Base-by-base conservation (phyloP, 2,329 filamentous ascomycete genomes). In the Colletotrichum tamarilloi region DNA sequence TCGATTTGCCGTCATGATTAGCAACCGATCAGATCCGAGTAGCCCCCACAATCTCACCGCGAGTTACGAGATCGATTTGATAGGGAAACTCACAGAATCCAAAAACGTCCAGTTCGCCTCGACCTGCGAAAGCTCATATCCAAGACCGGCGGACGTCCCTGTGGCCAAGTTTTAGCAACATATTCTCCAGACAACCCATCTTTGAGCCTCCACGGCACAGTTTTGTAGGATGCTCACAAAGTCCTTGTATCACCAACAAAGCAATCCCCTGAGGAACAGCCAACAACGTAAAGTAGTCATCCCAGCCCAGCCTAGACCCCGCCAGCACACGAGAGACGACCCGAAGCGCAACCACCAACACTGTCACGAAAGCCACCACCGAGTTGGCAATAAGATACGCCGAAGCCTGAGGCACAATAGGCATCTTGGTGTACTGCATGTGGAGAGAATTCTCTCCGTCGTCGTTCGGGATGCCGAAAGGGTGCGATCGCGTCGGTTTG, bases 221-320 rank as follows among this genome's bases (percentile, higher is more conserved):
- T 6, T 9, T 19, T 8, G 12, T 35, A 7, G 32, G 56, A 78
- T 19, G 4, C 80, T 77, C 75, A 81, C 81, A 79, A 26, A 80
- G 24, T 16, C 78, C 80, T 68, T 82, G 78, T 19, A 80, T 79
- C 8, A 78, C 56, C 32, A 81, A 57, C 77, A 81, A 79, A 30
- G 68, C 75, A 19, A 82, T 57, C 32, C 75, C 78, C 68, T 78
- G 80, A 24, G 80, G 81, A 74, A 82, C 57, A 14, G 82, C 77
- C 38, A 80, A 28, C 1, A 82, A 57, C 58, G 83, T 82, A n/a
- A 84, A 76, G 69, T 79, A 81, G 74, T 84, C 83, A 76, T 85
- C 83, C 76, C 76, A 79, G 56, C 81, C 79, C n/a, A 83, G 73
- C n/a, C 75, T 76, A 16, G 77, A 76, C 12, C 77, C 77, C 7